Conservation (phyloP, 306 rosid species). For the Medicago ruthenica region DNA sequence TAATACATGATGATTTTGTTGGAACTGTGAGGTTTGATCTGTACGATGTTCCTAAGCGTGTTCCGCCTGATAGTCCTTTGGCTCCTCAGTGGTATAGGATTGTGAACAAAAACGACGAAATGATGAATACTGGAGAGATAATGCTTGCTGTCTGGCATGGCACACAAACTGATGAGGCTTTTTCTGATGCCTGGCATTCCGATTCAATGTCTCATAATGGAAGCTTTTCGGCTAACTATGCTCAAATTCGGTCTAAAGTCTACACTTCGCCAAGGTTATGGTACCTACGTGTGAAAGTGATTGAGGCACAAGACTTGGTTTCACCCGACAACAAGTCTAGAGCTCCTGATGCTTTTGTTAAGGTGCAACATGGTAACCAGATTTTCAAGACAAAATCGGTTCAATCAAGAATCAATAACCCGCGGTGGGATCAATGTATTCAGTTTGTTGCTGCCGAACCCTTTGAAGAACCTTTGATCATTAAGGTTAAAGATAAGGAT, state of each 20-base stretch:
- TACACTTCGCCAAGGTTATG: constrained; percentile 85
- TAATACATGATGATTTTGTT: constrained; percentile 69
- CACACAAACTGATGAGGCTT: constrained; percentile 96
- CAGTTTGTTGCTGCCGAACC: constrained; percentile 91
- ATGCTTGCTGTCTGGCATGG: constrained; percentile 99
- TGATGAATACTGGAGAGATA: constrained; percentile 68
- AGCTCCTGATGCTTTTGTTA: constrained; percentile 68
- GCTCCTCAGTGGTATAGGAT: constrained; percentile 95
- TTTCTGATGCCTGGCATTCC: constrained; percentile 97
- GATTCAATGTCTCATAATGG: constrained; percentile 72
- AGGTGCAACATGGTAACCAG: constrained; percentile 80
- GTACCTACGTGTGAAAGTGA: constrained; percentile 75
- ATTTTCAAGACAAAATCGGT: constrained; percentile 56
- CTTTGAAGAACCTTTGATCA: constrained; percentile 74
- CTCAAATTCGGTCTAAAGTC: constrained; percentile 78
- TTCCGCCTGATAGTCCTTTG: constrained; percentile 94
- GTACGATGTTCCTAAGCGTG: constrained; percentile 68
- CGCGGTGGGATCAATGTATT: constrained; percentile 71
- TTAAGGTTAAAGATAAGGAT: constrained; percentile 88
- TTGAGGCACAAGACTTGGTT: constrained; percentile 90
- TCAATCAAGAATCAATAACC: constrained; percentile 59
- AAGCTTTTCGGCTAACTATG: constrained; percentile 43
- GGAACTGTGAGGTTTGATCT: constrained; percentile 72
- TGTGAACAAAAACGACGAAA: constrained; percentile 64
- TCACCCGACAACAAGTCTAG: constrained; percentile 72